Percentiles rank a stretch among this genome's conserved stretches.
These are phyloP conservation scores for Cordyceps sp. DNA, from an alignment of 2,329 filamentous ascomycete species.

Conservation along the genomic window DNA sequence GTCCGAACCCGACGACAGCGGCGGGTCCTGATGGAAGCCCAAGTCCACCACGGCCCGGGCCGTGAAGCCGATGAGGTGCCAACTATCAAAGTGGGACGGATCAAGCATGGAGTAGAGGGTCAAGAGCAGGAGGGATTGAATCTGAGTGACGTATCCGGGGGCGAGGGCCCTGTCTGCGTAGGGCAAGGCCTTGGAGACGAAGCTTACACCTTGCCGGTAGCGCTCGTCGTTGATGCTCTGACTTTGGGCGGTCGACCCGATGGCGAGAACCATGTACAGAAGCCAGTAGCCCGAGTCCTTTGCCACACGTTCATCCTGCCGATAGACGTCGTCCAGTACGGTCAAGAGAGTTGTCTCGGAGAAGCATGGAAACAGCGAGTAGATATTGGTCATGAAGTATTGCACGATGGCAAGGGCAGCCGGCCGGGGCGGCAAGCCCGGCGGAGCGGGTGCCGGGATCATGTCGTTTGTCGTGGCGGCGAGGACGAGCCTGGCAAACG, in stretches of 20 bases:
- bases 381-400: slow-evolving; percentile 73
- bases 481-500: slow-evolving; percentile 75
- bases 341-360: slow-evolving; percentile 63
- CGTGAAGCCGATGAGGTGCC: slow-evolving; percentile 85
- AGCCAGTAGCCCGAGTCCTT: slow-evolving; percentile 66
- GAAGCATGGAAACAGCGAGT: slow-evolving; percentile 67
- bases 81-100: slow-evolving; percentile 80
- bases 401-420: slow-evolving; percentile 55
- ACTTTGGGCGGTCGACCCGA: slow-evolving; percentile 61
- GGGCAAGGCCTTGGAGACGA: slow-evolving; percentile 48
- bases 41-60: slow-evolving; percentile 77
- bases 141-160: slow-evolving; percentile 69
- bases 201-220: slow-evolving; percentile 38
- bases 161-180: slow-evolving; percentile 70
- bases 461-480: slow-evolving; percentile 65
- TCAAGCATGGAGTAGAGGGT: slow-evolving; percentile 84
- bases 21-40: slow-evolving; percentile 84
- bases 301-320: slow-evolving; percentile 45
- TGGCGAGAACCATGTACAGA: slow-evolving; percentile 77
- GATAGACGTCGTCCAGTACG: slow-evolving; percentile 69
- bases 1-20: slow-evolving; percentile 49
- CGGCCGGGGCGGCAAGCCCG: slow-evolving; percentile 54
- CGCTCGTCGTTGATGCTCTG: slow-evolving; percentile 49
- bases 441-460: slow-evolving; percentile 44
- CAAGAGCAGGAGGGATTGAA: slow-evolving; percentile 73